phyloP scores from a whole-genome alignment of 768 basidiomycete genomes.

The Cantharellus anzutake region DNA sequence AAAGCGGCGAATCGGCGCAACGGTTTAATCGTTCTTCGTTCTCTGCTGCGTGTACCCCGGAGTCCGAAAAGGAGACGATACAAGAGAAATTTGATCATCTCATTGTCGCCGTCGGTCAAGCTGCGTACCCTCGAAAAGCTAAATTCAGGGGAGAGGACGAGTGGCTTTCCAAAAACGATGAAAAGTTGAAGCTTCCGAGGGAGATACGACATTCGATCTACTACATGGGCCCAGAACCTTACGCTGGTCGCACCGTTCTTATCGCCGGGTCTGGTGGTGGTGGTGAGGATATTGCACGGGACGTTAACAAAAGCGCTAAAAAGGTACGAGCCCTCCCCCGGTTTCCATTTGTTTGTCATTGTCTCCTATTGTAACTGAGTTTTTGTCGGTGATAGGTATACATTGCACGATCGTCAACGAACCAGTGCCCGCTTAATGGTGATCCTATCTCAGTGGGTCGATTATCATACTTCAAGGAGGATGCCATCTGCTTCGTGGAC shows the following conservation, averaged over 20 bases:
- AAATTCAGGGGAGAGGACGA: constrained; percentile 28
- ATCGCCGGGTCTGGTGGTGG: constrained; percentile 30
- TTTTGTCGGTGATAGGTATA: too few species aligned
- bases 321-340: too few species aligned
- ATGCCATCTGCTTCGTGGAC: too few species aligned
- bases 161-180: constrained; percentile 26
- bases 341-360: too few species aligned
- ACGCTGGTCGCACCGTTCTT: constrained; percentile 25
- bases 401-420: too few species aligned
- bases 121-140: constrained; percentile 31
- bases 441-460: too few species aligned
- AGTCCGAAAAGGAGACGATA: too few species aligned
- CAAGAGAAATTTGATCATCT: constrained; percentile 44
- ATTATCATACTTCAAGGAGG: too few species aligned
- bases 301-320: too few species aligned
- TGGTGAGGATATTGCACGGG: constrained; percentile 30
- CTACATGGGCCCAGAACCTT: constrained; percentile 30
- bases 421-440: too few species aligned
- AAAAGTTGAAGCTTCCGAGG: constrained; percentile 13
- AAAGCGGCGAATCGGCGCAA: background rate
- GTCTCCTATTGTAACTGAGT: too few species aligned
- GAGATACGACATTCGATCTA: constrained; percentile 34
- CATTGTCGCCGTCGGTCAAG: constrained; percentile 35
- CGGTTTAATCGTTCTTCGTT: background rate
- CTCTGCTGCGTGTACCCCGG: too few species aligned